Conservation (phyloP, 257 asterid genomes). For the Nicotiana attenuata region DNA sequence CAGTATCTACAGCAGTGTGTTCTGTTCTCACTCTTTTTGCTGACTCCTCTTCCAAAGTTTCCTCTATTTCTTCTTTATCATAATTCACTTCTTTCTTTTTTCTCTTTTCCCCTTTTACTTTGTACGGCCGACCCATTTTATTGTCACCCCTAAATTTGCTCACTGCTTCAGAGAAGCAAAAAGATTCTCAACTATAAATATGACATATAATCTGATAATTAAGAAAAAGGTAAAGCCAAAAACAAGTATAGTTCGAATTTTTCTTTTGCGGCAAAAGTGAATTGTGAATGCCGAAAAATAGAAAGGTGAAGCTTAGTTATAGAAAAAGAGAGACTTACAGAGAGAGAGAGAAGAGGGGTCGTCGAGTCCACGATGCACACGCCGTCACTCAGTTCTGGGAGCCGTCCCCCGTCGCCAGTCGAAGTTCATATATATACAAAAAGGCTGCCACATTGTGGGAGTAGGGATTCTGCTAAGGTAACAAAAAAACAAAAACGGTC, state of each 20-base stretch:
- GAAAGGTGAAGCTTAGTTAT: not conserved
- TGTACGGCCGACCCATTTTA: slow-evolving; percentile 31
- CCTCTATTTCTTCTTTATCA: slow-evolving; percentile 19
- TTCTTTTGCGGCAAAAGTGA: not conserved
- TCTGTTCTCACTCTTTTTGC: slow-evolving; percentile 25
- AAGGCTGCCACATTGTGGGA: too few species aligned
- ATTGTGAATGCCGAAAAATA: not conserved
- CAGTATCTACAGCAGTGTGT: slow-evolving; percentile 21
- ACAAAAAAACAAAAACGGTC: too few species aligned
- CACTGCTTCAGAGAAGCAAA: too few species aligned
- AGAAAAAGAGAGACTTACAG: not conserved
- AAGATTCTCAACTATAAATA: too few species aligned
- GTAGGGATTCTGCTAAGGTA: too few species aligned
- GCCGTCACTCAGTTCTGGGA: not conserved
- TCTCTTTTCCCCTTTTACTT: slow-evolving; percentile 34
- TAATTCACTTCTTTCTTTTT: slow-evolving; percentile 26
- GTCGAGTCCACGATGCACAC: not conserved
- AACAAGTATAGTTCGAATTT: not conserved
- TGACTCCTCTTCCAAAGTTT: slow-evolving; percentile 8
- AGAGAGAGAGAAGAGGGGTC: not conserved
- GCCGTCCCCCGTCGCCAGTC: not conserved
- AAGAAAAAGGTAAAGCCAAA: not conserved
- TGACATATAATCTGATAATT: not conserved
- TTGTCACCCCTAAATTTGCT: not conserved
- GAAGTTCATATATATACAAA: too few species aligned